Evolutionary conservation across 23 red algal genomes (phyloP), one percentile per base, ranked within the genome.

Genomic region (Agarophyton chilense): DNA sequence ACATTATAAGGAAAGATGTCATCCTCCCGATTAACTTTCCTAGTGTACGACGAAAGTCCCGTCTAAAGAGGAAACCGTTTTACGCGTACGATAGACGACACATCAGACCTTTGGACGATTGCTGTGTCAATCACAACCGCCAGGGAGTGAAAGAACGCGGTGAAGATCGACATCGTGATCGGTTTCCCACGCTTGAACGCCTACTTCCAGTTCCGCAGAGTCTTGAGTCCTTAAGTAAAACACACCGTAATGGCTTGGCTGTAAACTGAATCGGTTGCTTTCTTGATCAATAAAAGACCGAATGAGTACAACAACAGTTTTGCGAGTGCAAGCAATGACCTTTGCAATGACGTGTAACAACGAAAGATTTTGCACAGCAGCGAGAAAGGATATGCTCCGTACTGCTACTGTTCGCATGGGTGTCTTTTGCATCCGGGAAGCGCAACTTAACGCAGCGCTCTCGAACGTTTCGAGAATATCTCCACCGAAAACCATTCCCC

Each of bases 381-480:
- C 10, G 21, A 72, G 65, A 43, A 72, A 72, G 17, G 65, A 19
- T 40, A 72, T 43, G 65, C 65, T 72, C 19, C 65, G 65, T 43
- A 25, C 5, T 43, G 65, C 65, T 17, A 8, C 24, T 21, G 65
- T 72, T n/a, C 14, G 36, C 65, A 72, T 72, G 17, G 36, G 65
- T 13, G 10, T 72, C 17, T 19, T 4, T 18, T 72, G 65, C 65
- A 72, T 40, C 17, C 74, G 43, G 21, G 74, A 55, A 8, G 81
- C 81, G 21, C 58, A 86, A 19, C 39, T 70, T 21, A 86, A 5
- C 10, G 81, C 81, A 21, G 60, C 81, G 25, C 55, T 12, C 29
- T 86, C 81, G 24, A 86, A 70, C 7, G 64, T 63, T 40, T 56
- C 21, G 2, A 86, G 81, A 62, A 86, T 86, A 40, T 86, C 81